Conservation (phyloP, 192 early-diverging fungal species). For the Umbelopsis sp. region DNA sequence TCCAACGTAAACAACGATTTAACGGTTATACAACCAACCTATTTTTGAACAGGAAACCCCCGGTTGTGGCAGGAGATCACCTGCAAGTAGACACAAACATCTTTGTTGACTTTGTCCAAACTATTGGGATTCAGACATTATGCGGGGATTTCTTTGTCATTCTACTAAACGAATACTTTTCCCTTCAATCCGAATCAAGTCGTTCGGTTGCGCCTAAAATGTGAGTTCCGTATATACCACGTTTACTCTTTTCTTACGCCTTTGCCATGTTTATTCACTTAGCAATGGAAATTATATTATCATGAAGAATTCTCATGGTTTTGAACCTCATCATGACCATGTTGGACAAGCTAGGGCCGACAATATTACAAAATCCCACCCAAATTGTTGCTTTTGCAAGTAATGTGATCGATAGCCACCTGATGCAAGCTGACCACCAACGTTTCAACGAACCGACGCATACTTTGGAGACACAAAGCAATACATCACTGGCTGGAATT, state of each 20-base stretch:
- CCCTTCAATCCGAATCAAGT: slow-evolving; percentile 42
- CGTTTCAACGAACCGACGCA: background rate
- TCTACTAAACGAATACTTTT: slow-evolving; percentile 71
- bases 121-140: slow-evolving; percentile 55
- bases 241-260: background rate
- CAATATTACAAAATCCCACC: slow-evolving; percentile 68
- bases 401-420: slow-evolving; percentile 59
- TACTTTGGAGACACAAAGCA: background rate
- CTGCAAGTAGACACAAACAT: slow-evolving; percentile 57
- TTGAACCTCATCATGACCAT: slow-evolving; percentile 64
- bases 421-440: slow-evolving; percentile 19
- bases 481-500: slow-evolving; percentile 13
- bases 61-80: slow-evolving; percentile 36
- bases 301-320: slow-evolving; percentile 53
- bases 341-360: slow-evolving; percentile 73
- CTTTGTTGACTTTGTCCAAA: slow-evolving; percentile 67
- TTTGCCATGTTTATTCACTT: background rate
- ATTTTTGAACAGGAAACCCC: background rate
- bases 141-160: slow-evolving; percentile 76
- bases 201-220: slow-evolving; percentile 43
- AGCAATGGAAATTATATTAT: slow-evolving; percentile 15
- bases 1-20: background rate
- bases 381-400: slow-evolving; percentile 76
- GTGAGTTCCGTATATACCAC: slow-evolving; percentile 30
- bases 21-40: background rate